Conservation (phyloP, 2,329 filamentous ascomycete genomes). For the Stachybotrys chartarum region DNA sequence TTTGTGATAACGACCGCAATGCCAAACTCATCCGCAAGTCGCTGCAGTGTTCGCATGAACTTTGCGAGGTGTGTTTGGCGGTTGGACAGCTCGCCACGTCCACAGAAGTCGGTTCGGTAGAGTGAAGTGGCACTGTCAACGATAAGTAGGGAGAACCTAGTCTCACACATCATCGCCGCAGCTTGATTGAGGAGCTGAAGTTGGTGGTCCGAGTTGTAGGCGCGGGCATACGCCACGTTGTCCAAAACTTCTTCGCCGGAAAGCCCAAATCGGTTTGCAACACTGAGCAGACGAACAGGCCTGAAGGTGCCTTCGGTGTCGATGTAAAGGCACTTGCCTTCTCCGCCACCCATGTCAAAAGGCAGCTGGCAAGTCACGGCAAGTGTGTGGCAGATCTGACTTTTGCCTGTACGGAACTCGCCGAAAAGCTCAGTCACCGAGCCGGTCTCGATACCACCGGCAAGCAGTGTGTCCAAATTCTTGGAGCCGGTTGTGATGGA, state of each 20-base stretch:
- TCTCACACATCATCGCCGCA: conserved; percentile 98
- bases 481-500: conserved; percentile 98
- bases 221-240: conserved; percentile 95
- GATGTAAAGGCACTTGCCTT: conserved; percentile 97
- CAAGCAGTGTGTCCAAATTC: conserved; percentile 88
- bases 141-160: conserved; percentile 88
- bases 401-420: conserved; percentile 96
- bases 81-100: conserved; percentile 93
- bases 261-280: conserved; percentile 89
- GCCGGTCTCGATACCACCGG: conserved; percentile 91
- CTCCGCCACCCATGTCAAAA: conserved; percentile 97
- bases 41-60: conserved; percentile 78
- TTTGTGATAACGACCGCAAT: conserved; percentile 99
- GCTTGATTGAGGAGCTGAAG: conserved; percentile 92
- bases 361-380: conserved; percentile 96
- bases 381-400: conserved; percentile 97
- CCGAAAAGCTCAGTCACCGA: conserved; percentile 98
- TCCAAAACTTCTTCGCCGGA: conserved; percentile 96
- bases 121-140: conserved; percentile 94
- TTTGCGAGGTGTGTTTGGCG: conserved; percentile 84
- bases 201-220: conserved; percentile 98
- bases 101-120: conserved; percentile 93
- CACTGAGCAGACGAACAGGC: conserved; percentile 81
- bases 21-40: conserved; percentile 76
- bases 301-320: conserved; percentile 97